Base-by-base conservation (phyloP, 768 basidiomycete species). In the Leccinum fibrillosum region DNA sequence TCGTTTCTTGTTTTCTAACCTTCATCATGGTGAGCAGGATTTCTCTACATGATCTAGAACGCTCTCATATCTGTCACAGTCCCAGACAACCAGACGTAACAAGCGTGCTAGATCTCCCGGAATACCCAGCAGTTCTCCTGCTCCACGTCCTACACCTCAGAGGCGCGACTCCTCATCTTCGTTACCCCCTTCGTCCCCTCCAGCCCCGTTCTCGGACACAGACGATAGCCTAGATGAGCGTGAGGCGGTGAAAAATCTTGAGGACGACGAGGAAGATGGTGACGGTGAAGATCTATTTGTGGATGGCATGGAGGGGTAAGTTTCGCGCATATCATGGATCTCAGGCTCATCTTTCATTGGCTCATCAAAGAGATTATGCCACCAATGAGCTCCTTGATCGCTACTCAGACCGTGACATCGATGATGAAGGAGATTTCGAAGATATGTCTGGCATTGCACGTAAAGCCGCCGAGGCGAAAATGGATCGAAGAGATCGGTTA, bases 241-340 rank as follows among this genome's bases (percentile, higher is more conserved):
- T 10, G 86, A 89, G 62, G 84, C 80, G 1, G 79, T 89, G 4
- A 76, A 71, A 55, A 85, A 89, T 65, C 75, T 84, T 13, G 85
- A 86, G n/a, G 86, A 86, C 53, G 88, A 82, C 3, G 83, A 80
- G 28, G 90, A 85, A 5, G 90, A 88, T 11, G 93, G 82, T n/a
- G 91, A 90, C 21, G 93, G 85, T 37, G 96, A 98, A 72, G 96
- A 98, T 75, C 83, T 99, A 45, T 98, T 95, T 72, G 90, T 81
- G 34, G 86, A 94, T n/a, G 79, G 77, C 52, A 73, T 92, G 58
- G 84, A 89, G 72, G 81, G 80, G 95, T 92, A 69, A 64, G 85
- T 72, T 50, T 59, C 58, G 34, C 39, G 53, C 12, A 48, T 47
- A 30, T 42, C 47, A 39, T 50, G 19, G 42, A 28, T 54, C 23